Evolutionary conservation across 192 early-diverging fungal genomes (phyloP).

Genomic region (Borealophlyctis nickersoniae): DNA sequence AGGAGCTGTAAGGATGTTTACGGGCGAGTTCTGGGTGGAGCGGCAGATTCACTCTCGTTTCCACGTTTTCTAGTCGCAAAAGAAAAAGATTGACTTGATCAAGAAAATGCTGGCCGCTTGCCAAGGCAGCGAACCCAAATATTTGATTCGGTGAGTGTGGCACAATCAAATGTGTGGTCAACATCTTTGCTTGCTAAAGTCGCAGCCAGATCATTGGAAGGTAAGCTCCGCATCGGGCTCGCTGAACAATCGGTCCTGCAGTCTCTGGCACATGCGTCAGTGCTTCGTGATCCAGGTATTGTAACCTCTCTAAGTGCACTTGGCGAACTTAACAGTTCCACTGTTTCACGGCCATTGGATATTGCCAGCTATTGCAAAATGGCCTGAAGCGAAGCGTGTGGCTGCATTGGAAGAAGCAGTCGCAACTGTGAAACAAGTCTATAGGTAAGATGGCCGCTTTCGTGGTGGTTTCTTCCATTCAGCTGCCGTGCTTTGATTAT

Average conservation of each 20-base stretch:
- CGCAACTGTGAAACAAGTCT: constrained; percentile 62
- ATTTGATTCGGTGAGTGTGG: constrained; percentile 71
- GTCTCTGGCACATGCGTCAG: constrained; percentile 82
- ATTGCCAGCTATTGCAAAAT: constrained; percentile 16
- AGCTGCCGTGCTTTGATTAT: too few relatives aligned
- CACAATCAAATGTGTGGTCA: too few relatives aligned
- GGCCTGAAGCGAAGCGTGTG: constrained; percentile 46
- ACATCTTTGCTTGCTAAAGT: too few relatives aligned
- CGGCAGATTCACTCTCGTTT: neutral
- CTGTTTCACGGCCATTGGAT: constrained; percentile 11
- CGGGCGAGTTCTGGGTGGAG: neutral
- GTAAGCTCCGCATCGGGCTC: constrained; percentile 92
- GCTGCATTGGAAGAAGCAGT: constrained; percentile 46
- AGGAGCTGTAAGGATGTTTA: constrained; percentile 46
- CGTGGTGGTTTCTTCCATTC: too few relatives aligned
- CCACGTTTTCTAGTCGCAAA: constrained; percentile 60
- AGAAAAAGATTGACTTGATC: constrained; percentile 74
- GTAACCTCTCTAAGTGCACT: neutral
- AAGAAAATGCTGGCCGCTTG: constrained; percentile 72
- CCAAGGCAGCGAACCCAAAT: constrained; percentile 78
- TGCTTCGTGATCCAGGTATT: constrained; percentile 55
- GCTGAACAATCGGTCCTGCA: constrained; percentile 90
- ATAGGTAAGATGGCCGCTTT: constrained; percentile 45
- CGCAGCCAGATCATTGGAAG: constrained; percentile 72
- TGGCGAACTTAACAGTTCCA: constrained; percentile 5